phyloP scores from a whole-genome alignment of 2,329 filamentous ascomycete genomes.

The Byssoonygena ceratinophila region DNA sequence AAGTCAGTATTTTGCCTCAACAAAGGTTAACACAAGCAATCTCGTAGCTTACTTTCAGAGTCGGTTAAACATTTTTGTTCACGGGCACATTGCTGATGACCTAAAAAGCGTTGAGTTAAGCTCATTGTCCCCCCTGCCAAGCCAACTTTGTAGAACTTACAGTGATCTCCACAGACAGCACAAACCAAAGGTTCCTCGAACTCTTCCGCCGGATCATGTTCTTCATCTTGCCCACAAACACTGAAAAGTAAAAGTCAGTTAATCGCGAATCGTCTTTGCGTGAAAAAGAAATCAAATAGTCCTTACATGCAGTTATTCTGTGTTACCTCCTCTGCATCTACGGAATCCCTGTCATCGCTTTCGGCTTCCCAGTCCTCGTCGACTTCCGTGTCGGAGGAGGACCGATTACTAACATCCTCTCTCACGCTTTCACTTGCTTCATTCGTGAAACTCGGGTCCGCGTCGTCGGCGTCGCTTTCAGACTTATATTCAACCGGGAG shows the following conservation, averaged over 20 bases:
- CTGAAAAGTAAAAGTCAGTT: constrained; percentile 37
- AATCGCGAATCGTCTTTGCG: not conserved
- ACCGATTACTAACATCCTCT: constrained; percentile 44
- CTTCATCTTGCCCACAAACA: constrained; percentile 74
- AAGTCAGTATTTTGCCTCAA: not conserved
- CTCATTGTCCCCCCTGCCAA: constrained; percentile 23
- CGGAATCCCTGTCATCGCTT: constrained; percentile 39
- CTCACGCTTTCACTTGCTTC: constrained; percentile 28
- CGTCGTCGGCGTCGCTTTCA: constrained; percentile 33
- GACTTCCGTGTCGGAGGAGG: constrained; percentile 40
- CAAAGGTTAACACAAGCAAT: not conserved
- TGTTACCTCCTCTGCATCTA: constrained; percentile 37
- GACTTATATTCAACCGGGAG: constrained; percentile 24
- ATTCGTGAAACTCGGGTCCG: constrained; percentile 35
- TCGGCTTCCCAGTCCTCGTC: constrained; percentile 42
- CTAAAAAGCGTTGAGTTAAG: constrained; percentile 48
- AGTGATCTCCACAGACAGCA: constrained; percentile 65
- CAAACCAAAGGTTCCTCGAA: constrained; percentile 72
- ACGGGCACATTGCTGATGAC: constrained; percentile 81
- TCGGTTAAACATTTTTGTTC: constrained; percentile 53
- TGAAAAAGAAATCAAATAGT: not conserved
- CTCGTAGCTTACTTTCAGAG: constrained; percentile 50
- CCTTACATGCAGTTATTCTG: constrained; percentile 55
- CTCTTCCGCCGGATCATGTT: constrained; percentile 69
- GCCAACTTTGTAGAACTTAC: constrained; percentile 46